These are phyloP conservation scores for Trichoderma sp. DNA, from an alignment of 2,329 filamentous ascomycete genomes.

Conservation along the genomic window DNA sequence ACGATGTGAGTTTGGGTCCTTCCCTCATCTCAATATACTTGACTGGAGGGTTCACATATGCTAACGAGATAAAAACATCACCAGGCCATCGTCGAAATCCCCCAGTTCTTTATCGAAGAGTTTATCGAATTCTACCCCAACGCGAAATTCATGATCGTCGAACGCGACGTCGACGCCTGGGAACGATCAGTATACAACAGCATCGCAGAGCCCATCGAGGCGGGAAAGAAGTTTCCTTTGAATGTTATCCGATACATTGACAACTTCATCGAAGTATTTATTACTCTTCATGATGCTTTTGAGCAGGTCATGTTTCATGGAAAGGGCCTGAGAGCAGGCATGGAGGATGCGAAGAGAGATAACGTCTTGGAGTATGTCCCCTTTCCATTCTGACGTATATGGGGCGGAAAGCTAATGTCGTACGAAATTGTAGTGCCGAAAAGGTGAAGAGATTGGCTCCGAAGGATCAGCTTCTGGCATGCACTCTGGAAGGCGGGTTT, in stretches of 20 bases:
- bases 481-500: slow-evolving; percentile 35
- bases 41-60: not conserved
- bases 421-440: slow-evolving; percentile 23
- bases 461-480: slow-evolving; percentile 28
- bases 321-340: slow-evolving; percentile 1
- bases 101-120: slow-evolving; percentile 31
- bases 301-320: slow-evolving; percentile 15
- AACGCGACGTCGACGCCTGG: slow-evolving; percentile 37
- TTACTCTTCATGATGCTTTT: slow-evolving; percentile 11
- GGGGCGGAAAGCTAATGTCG: not conserved
- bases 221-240: slow-evolving; percentile 26
- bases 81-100: slow-evolving; percentile 22
- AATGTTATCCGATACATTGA: slow-evolving; percentile 29
- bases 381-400: not conserved
- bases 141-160: slow-evolving; percentile 37
- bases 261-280: slow-evolving; percentile 5
- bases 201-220: slow-evolving; percentile 12
- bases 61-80: not conserved
- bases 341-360: slow-evolving; percentile 11
- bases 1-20: slow-evolving; percentile 31
- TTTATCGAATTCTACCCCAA: slow-evolving; percentile 27
- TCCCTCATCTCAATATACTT: not conserved
- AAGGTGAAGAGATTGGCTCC: slow-evolving; percentile 29
- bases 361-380: not conserved
- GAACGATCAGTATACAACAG: slow-evolving; percentile 28